Evolutionary conservation across 2,329 filamentous ascomycete genomes (phyloP), one percentile per base, ranked within the genome.

Genomic region (Penicillium sp.): DNA sequence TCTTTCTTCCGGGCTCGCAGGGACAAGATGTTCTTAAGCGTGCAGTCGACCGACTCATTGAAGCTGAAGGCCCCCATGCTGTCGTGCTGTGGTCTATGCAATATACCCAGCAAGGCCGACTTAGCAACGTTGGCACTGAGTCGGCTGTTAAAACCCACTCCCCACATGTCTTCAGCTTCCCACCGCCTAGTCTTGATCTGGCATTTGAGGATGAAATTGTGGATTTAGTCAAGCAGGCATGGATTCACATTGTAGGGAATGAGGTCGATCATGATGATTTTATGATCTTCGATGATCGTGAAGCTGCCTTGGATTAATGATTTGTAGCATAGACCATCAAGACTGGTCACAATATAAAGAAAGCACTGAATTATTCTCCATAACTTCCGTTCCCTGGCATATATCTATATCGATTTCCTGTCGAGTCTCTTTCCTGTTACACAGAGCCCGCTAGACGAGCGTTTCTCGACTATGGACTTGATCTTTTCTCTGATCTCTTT

Each of bases 221-320:
- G 7, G 74, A 79, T 5, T 63, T 76, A 16, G 84, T 95, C 2
- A 76, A 76, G 42, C 62, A 74, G 7, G 78, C 80, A 5, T 96
- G 89, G 88, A 69, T 75, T 44, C 66, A 70, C 32, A 71, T 88
- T 3, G 68, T 76, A 48, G 76, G 73, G 7, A 65, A 68, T 1
- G 71, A 73, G 3, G 67, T 61, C 1, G 67, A 67, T 12, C 68
- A 69, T 12, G 66, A 68, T 12, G 60, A 75, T 30, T 95, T 92
- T 54, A 80, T 95, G 76, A 70, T 75, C 13, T 95, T 95, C 59
- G 76, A 82, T 32, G 84, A 92, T 42, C 75, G 86, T 15, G 81
- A 88, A 56, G 74, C 71, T 10, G 68, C 68, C 17, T 69, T 65
- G 42, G 75, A 75, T 20, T 79, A 84, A 41, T 48, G 51, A 60